Base-by-base conservation (phyloP, 1,139 yeast species). In the Nakaseomyces delphensis region DNA sequence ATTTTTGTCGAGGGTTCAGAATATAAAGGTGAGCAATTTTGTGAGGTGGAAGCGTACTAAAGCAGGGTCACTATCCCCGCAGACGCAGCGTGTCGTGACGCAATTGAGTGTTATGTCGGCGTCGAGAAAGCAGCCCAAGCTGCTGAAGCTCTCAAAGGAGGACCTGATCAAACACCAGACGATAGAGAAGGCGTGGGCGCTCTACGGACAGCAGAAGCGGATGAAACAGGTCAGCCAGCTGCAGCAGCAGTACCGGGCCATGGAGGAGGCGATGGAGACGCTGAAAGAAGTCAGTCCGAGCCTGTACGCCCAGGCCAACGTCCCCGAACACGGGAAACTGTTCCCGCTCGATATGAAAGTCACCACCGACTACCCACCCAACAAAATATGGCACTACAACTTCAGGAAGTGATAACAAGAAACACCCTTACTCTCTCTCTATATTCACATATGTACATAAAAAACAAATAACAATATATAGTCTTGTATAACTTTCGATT, bases 311-410 rank as follows among this genome's bases (percentile, higher is more conserved):
- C 49, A 51, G n/a, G 67, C 70, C 3, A 59, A 59, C 44, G 50
- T 47, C 15, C 51, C 53, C 21, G 67, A 65, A 41, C 50, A 53
- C 27, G 67, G 63, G 25, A 62, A 60, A 43, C 68, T 78, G 54
- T 83, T 79, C 59, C 91, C 93, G 7, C 62, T 81, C 56, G 96
- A 89, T 56, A 63, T 86, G 67, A 76, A 94, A 59, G 77, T 84
- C 4, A 97, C 98, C 27, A 83, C 95, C 1, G 94, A 87, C 44
- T 85, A 70, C 49, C 98, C 98, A n/a, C 83, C 97, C 32, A 78
- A 76, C 56, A 73, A 75, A 48, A 72, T 85, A 23, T 89, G 97
- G 96, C 77, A 79, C 45, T 75, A 77, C 57, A 77, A 80, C 52
- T 84, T 50, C 45, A 50, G 48, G 39, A 48, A 52, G 43, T 39